phyloP scores from a whole-genome alignment of 108 stramenopile species.

The Cyclotella baltica region DNA sequence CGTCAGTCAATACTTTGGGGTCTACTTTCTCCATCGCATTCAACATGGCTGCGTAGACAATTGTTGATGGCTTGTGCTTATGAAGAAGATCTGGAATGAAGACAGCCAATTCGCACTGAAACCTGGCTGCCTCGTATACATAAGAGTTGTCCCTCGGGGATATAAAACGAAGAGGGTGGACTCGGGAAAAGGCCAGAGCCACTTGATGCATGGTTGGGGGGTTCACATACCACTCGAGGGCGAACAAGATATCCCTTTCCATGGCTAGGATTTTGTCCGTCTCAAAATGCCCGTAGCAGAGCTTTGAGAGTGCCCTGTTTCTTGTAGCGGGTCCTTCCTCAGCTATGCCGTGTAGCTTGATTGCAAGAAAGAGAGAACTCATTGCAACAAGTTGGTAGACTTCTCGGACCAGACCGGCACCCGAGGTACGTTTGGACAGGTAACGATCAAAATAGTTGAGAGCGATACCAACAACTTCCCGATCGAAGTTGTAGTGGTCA shows the following conservation, averaged over 20 bases:
- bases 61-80: slow-evolving; percentile 5
- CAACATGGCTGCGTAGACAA: slow-evolving; percentile 24
- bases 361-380: slow-evolving; percentile 67
- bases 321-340: slow-evolving; percentile 18
- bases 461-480: slow-evolving; percentile 70
- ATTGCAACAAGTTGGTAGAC: slow-evolving; percentile 68
- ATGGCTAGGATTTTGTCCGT: background rate
- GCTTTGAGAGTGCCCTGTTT: background rate
- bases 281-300: slow-evolving; percentile 17
- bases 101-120: slow-evolving; percentile 26
- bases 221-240: slow-evolving; percentile 20
- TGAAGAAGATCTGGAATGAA: slow-evolving; percentile 18
- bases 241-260: slow-evolving; percentile 14
- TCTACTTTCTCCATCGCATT: slow-evolving; percentile 23
- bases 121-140: slow-evolving; percentile 27
- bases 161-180: slow-evolving; percentile 9
- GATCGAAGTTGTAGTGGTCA: slow-evolving; percentile 65
- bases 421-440: slow-evolving; percentile 31
- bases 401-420: slow-evolving; percentile 20
- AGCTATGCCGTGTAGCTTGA: slow-evolving; percentile 68
- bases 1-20: background rate
- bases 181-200: slow-evolving; percentile 9
- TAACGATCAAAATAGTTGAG: slow-evolving; percentile 65
- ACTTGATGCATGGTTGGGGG: slow-evolving; percentile 33
- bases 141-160: background rate